Base-by-base conservation (phyloP, 345 rosid genomes). In the Linum usitatissimum region DNA sequence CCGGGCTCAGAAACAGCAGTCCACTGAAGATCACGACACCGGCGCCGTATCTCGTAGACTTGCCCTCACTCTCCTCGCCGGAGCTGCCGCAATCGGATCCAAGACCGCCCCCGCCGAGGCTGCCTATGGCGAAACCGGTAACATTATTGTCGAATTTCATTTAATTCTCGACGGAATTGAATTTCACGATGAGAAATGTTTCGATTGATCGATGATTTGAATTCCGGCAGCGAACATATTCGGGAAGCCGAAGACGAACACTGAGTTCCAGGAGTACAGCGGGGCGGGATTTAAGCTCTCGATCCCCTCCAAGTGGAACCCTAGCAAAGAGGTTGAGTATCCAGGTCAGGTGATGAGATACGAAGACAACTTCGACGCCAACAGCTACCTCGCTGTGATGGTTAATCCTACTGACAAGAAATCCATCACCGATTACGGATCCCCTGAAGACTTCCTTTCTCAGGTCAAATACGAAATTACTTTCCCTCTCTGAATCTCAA, bases 91-190 rank as follows among this genome's bases (percentile, higher is more conserved):
- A 51, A 17, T 87, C 6, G 91, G 86, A 65, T 85, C 88, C 66
- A 89, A 76, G 84, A 95, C 80, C 58, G 78, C 96, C 30, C 95
- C 98, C 55, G 98, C 98, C 56, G 93, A 83, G 51, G 98, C 98
- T 13, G 95, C 98, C 74, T 92, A 92, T 51, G 98, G 98, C 34
- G 95, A 92, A 83, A 81, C 96, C 30, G 96, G 96, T 88, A 80
- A 18, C 17, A 36, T 13, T 20, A 13, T 19, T 34, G 42, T 6
- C 38, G 55, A 28, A 19, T 6, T 28, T 38, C 62, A 38, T 21
- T 31, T 40, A 21, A 3, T 2, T 30, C 3, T 28, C 7, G 0
- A 6, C 6, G 58, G 30, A 19, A 17, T 48, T 34, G 38, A 34
- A 34, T 34, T 34, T 34, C 38, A 34, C 8, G 1, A 34, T 34